A percentile compares a stretch with the other conserved stretches of the same genome.
These are phyloP conservation scores for Pleurotus giganteus DNA, from an alignment of 768 basidiomycete genomes.

Conservation along the genomic window DNA sequence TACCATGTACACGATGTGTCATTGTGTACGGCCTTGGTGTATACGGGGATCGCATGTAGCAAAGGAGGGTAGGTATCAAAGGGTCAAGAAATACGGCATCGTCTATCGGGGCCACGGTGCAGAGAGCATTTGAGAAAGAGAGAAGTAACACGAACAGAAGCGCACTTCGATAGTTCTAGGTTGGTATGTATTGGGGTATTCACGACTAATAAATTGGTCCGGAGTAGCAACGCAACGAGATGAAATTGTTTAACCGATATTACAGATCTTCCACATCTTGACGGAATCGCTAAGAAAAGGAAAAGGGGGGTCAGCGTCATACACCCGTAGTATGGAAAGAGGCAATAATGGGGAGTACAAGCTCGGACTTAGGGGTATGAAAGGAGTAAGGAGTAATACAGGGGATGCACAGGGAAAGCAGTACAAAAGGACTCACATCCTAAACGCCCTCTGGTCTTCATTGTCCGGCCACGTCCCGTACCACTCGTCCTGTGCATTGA, in stretches of 20 bases:
- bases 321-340: background rate
- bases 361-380: background rate
- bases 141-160: too few relatives aligned
- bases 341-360: background rate
- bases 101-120: too few relatives aligned
- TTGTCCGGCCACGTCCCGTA: conserved; percentile 64
- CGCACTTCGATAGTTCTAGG: too few relatives aligned
- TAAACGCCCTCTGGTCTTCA: conserved; percentile 59
- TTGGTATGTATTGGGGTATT: background rate
- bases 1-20: too few relatives aligned
- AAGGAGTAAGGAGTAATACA: background rate
- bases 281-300: conserved; percentile 36
- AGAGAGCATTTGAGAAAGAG: too few relatives aligned
- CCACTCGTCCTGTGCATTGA: conserved; percentile 61
- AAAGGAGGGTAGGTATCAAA: too few relatives aligned
- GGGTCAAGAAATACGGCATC: too few relatives aligned
- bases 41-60: too few relatives aligned
- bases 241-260: background rate
- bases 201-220: background rate
- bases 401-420: background rate
- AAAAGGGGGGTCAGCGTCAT: conserved; percentile 31
- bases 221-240: background rate
- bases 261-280: conserved; percentile 48
- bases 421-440: conserved; percentile 50
- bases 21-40: too few relatives aligned